Evolutionary conservation across 1,284 basidiomycete genomes (phyloP).

Genomic region (Melampsora larici-populina): DNA sequence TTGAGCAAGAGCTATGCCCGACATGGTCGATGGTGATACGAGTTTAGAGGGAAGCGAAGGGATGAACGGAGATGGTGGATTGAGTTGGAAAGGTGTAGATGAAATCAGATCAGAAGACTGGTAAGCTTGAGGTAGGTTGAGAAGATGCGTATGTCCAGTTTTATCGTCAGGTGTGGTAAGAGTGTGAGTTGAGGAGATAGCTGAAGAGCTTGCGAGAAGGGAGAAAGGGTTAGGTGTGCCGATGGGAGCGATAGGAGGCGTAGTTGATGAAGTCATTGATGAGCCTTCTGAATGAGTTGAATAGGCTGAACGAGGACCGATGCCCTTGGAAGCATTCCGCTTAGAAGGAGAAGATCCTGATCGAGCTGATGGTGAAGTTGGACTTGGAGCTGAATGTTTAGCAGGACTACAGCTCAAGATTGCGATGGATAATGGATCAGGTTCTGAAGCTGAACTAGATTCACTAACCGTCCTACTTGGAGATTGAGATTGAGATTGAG

Average conservation of each 20-base stretch:
- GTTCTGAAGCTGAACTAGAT: background rate
- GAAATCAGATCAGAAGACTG: background rate
- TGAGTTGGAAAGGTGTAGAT: background rate
- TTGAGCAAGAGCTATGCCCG: background rate
- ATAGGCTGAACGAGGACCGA: no score
- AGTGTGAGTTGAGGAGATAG: background rate
- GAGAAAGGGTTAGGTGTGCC: background rate
- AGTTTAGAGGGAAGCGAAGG: background rate
- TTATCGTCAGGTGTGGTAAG: background rate
- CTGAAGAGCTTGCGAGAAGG: background rate
- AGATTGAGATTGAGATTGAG: no score
- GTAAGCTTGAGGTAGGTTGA: background rate
- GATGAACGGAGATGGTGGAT: background rate
- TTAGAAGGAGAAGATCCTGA: background rate
- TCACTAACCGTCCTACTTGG: background rate
- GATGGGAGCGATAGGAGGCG: background rate
- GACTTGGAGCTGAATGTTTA: background rate
- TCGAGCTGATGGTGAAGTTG: background rate
- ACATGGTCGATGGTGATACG: background rate
- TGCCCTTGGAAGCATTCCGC: background rate
- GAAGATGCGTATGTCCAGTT: background rate
- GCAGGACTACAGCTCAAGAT: background rate
- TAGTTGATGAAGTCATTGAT: no score
- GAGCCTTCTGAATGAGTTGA: no score
- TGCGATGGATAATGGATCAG: background rate